A percentile compares a stretch with the other conserved stretches of the same genome.
phyloP scores from a whole-genome alignment of 768 basidiomycete genomes.

The Dendrothele bispora region DNA sequence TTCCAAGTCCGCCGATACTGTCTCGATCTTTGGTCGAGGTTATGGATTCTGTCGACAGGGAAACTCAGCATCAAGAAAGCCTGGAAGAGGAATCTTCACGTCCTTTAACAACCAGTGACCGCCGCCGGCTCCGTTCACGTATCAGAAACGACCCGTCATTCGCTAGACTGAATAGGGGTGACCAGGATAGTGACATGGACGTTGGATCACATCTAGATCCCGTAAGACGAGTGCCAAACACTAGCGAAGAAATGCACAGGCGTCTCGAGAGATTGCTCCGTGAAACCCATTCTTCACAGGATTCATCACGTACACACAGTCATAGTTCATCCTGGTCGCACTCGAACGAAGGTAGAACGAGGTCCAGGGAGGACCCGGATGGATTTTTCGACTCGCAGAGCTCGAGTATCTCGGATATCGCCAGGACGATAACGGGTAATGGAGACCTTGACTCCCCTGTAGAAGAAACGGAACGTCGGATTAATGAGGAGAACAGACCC shows the following conservation, averaged over 20 bases:
- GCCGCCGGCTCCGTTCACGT: no score
- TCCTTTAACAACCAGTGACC: no score
- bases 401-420: conserved; percentile 17
- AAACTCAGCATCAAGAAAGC: conserved; percentile 2
- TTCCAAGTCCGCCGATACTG: background rate
- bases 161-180: no score
- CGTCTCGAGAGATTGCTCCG: no score
- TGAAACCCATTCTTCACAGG: no score
- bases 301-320: background rate
- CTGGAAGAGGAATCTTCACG: no score
- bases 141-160: no score
- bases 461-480: conserved; percentile 1
- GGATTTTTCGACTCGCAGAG: conserved; percentile 8
- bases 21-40: conserved; percentile 1
- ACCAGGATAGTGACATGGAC: no score
- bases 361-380: background rate
- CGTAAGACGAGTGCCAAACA: no score
- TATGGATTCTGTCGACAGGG: conserved; percentile 1
- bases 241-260: no score
- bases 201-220: no score
- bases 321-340: conserved; percentile 4
- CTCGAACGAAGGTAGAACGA: background rate
- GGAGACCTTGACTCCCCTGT: conserved; percentile 9
- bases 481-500: no score
- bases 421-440: conserved; percentile 16